Conservation (phyloP, 805 yeast species). For the Metschnikowia borealis region DNA sequence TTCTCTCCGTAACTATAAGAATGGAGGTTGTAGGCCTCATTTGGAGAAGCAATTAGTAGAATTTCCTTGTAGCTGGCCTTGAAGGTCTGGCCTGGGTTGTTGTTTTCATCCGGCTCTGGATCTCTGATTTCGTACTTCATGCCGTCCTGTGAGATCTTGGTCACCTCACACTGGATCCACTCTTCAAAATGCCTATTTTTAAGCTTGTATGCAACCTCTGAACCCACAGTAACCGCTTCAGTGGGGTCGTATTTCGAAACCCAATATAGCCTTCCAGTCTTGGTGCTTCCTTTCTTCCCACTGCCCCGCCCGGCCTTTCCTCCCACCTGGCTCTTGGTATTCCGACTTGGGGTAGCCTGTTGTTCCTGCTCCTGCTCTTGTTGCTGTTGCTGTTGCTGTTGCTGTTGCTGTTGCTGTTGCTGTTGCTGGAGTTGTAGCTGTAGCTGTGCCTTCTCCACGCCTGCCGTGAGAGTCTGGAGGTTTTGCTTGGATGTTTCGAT, state of each 20-base stretch:
- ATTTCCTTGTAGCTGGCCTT: conserved; percentile 80
- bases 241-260: conserved; percentile 57
- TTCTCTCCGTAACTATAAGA: conserved; percentile 71
- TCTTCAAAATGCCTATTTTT: conserved; percentile 72
- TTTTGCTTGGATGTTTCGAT: conserved; percentile 42
- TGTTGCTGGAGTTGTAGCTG: conserved; percentile 6
- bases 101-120: conserved; percentile 94
- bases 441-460: conserved; percentile 14
- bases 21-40: conserved; percentile 37
- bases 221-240: conserved; percentile 57
- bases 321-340: conserved; percentile 6
- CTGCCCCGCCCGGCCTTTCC: conserved; percentile 14
- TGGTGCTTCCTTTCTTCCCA: conserved; percentile 19
- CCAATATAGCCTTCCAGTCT: conserved; percentile 44
- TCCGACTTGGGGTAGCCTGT: conserved; percentile 6
- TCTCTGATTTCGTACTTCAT: conserved; percentile 81
- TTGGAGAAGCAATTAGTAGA: conserved; percentile 60
- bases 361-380: conserved; percentile 7
- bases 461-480: conserved; percentile 42
- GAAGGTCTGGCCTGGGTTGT: conserved; percentile 81
- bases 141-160: conserved; percentile 72
- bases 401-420: conserved; percentile 4
- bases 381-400: neutral
- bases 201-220: conserved; percentile 86
- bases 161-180: conserved; percentile 95